Base-by-base conservation (phyloP, 352 stramenopile species). In the Phytopythium boreale region DNA sequence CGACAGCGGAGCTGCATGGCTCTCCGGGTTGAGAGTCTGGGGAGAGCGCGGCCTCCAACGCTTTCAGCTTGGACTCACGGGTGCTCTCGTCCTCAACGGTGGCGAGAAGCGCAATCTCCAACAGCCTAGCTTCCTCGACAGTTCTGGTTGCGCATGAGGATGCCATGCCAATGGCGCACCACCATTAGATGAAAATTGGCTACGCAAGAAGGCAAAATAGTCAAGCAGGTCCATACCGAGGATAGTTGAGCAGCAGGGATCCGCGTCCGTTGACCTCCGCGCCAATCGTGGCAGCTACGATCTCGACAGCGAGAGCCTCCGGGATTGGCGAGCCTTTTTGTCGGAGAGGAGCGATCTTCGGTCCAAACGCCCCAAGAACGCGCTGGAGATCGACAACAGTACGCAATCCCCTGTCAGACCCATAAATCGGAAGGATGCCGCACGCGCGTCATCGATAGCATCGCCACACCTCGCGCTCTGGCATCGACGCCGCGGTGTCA, bases 111-210 rank as follows among this genome's bases (percentile, higher is more conserved):
- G 64, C 39, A 31, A 75, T 80, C 52, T 90, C 81, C 6, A 90
- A 65, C 11, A 87, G 66, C 27, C 84, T 88, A 11, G 74, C 74
- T 66, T 90, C 79, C 1, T 88, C 81, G 11, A 75, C 6, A 9
- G 68, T 77, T 41, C 78, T 87, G 44, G 11, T 46, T 27, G 17
- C 22, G 17, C 17, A 17, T 0, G 34, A 53, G 2, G 14, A 64
- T 26, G 53, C 26, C 37, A 61, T 44, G 43, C 34, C 0, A 22
- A 39, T 8, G 24, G 37, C 14, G 49, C 14, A 36, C 43, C 43
- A 24, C 46, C 47, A 34, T 29, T n/a, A 6, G 19, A 10, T 44
- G 10, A 59, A 41, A 44, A 31, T 7, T 8, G 26, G 20, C 6
- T 14, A 39, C 34, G 10, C n/a, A n/a, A n/a, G 31, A 36, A 36